Base-by-base conservation (phyloP, 441 rosid species). In the Pelargonium myrrhifolium region DNA sequence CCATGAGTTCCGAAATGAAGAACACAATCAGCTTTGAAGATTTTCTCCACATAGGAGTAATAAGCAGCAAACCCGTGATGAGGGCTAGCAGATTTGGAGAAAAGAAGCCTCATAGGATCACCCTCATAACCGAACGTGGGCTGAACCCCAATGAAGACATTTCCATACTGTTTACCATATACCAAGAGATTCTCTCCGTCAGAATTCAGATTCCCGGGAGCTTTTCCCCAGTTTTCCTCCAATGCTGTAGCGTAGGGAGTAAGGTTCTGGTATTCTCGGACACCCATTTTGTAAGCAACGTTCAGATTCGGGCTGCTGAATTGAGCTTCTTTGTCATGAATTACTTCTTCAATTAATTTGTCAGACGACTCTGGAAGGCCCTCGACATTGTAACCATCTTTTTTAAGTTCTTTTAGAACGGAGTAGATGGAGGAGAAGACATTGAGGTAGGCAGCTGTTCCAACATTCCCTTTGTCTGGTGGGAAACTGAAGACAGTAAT, bases 141-240 rank as follows among this genome's bases (percentile, higher is more conserved):
- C 77, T 94, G 99, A 55, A 94, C 98, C 1, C 99, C 99, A 6
- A 94, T 94, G 85, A 94, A 94, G 65, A 94, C 79, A 75, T 94
- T 94, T 31, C 99, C 98, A 18, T 89, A 94, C 70, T 78, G 87
- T 76, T 94, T 94, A 18, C 99, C 99, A 69, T 86, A 94, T 3
- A 94, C 94, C 77, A 94, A 76, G 69, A 94, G 96, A 75, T 77
- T 86, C 85, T 94, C 97, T 24, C 99, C 99, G 39, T 94, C 97
- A 31, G 99, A 86, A 74, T 94, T 94, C 75, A 94, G 69, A 79
- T 89, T 94, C 39, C 99, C 99, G 0, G 99, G 99, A 70, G 99
- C 85, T 58, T 91, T 94, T n/a, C 99, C 99, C 99, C 99, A 94
- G 87, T 91, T 94, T 68, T 94, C 99, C 75, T 94, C 99, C 77